These are phyloP conservation scores for Tulasnella sp. DNA, from an alignment of 768 basidiomycete genomes.

Conservation along the genomic window DNA sequence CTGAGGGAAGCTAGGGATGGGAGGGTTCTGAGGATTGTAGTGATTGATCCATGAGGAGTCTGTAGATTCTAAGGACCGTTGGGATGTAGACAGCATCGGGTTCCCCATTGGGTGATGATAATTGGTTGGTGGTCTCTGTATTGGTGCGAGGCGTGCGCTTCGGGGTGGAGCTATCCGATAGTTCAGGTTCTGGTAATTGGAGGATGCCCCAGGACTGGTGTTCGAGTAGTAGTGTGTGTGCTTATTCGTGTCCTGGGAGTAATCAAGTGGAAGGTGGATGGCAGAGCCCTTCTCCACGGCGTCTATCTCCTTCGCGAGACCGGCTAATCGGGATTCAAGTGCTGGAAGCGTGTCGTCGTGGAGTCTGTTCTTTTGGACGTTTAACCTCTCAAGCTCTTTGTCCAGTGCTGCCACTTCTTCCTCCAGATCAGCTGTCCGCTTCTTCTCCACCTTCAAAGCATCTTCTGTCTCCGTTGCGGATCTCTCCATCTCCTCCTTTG, in stretches of 20 bases:
- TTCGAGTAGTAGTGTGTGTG: constrained; percentile 5
- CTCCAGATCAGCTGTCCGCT: constrained; percentile 44
- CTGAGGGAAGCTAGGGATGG: neutral
- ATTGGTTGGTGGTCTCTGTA: neutral
- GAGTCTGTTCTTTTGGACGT: constrained; percentile 52
- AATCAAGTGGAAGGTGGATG: constrained; percentile 6
- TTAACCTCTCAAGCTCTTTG: constrained; percentile 57
- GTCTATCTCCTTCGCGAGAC: constrained; percentile 51
- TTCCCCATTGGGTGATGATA: neutral
- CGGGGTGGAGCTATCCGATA: constrained; percentile 3
- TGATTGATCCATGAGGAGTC: neutral
- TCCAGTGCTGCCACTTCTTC: constrained; percentile 45
- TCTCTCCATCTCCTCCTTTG: constrained; percentile 26
- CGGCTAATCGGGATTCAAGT: constrained; percentile 53
- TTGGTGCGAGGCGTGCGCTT: neutral
- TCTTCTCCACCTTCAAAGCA: constrained; percentile 40
- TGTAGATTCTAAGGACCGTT: neutral
- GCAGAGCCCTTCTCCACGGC: constrained; percentile 24
- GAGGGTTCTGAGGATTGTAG: neutral
- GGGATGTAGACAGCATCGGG: neutral
- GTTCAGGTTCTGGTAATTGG: neutral
- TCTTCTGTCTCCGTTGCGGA: constrained; percentile 36
- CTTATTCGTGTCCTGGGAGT: constrained; percentile 12
- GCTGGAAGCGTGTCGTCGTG: constrained; percentile 48
- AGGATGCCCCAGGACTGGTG: neutral